Conservation (phyloP, 768 basidiomycete species). For the Tylopilus sp. region DNA sequence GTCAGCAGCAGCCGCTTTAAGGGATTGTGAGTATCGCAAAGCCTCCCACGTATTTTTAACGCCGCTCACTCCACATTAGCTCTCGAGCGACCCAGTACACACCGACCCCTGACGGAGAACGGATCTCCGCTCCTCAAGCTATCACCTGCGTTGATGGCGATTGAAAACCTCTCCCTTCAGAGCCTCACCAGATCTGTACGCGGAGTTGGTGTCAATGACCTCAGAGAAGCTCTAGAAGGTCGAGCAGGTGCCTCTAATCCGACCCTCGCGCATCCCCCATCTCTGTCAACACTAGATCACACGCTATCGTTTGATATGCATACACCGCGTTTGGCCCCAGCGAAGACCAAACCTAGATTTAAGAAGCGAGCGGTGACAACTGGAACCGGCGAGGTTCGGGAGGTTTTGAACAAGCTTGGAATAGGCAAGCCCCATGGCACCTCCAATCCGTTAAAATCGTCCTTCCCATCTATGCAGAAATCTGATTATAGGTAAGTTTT, state of each 20-base stretch:
- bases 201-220: slow-evolving; percentile 82
- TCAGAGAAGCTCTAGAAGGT: slow-evolving; percentile 86
- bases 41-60: slow-evolving; percentile 10
- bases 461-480: slow-evolving; percentile 58
- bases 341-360: slow-evolving; percentile 53
- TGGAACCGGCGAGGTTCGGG: slow-evolving; percentile 69
- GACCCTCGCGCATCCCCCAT: slow-evolving; percentile 62
- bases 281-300: slow-evolving; percentile 76
- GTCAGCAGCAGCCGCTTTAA: slow-evolving; percentile 72
- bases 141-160: slow-evolving; percentile 85
- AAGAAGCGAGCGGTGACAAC: slow-evolving; percentile 49
- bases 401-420: slow-evolving; percentile 79
- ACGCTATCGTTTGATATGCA: slow-evolving; percentile 45
- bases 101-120: slow-evolving; percentile 65
- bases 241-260: slow-evolving; percentile 81
- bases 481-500: slow-evolving; percentile 38
- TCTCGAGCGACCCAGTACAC: slow-evolving; percentile 48
- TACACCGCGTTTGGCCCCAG: slow-evolving; percentile 40
- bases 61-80: slow-evolving; percentile 35
- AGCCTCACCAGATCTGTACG: slow-evolving; percentile 76
- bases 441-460: slow-evolving; percentile 63
- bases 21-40: slow-evolving; percentile 57
- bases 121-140: slow-evolving; percentile 75
- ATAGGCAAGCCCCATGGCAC: slow-evolving; percentile 67
- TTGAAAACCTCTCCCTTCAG: slow-evolving; percentile 85